Percentiles rank a stretch among this genome's conserved stretches.
Conservation (phyloP, 306 rosid genomes). For the Castanea sativa region DNA sequence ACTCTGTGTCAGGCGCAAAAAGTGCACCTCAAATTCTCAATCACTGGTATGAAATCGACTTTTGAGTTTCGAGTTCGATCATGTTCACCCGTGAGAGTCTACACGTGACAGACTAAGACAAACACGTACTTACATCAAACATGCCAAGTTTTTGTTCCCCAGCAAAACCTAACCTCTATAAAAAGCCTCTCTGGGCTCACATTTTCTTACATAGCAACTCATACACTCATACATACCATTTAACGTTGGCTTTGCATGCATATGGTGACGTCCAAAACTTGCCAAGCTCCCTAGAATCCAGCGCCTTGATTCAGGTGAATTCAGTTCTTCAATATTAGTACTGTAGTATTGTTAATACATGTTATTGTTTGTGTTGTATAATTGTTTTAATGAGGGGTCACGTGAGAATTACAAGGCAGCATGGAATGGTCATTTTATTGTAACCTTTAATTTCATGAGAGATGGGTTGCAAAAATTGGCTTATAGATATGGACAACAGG, state of each 20-base stretch:
- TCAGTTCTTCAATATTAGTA: not conserved
- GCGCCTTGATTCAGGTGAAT: constrained; percentile 29
- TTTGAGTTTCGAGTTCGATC: not conserved
- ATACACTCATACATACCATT: not conserved
- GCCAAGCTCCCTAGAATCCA: not conserved
- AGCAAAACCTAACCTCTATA: constrained; percentile 23
- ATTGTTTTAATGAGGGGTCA: constrained; percentile 2
- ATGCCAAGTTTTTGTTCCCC: not conserved
- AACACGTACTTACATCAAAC: constrained; percentile 26
- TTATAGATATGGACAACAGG: constrained; percentile 16
- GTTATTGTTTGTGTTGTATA: not conserved
- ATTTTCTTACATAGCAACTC: constrained; percentile 17
- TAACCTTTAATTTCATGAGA: no score
- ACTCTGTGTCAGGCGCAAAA: constrained; percentile 6
- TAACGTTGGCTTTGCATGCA: not conserved
- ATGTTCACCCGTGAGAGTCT: constrained; percentile 31
- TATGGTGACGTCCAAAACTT: not conserved
- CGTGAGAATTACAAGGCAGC: not conserved
- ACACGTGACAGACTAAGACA: constrained; percentile 58
- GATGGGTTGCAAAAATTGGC: no score
- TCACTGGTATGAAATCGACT: constrained; percentile 4
- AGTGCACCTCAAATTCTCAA: constrained; percentile 25
- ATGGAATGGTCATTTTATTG: not conserved
- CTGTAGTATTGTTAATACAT: not conserved
- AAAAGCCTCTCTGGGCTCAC: constrained; percentile 10